These are phyloP conservation scores for Saposhnikovia divaricata DNA, from an alignment of 129 eudicot genomes.

Conservation along the genomic window DNA sequence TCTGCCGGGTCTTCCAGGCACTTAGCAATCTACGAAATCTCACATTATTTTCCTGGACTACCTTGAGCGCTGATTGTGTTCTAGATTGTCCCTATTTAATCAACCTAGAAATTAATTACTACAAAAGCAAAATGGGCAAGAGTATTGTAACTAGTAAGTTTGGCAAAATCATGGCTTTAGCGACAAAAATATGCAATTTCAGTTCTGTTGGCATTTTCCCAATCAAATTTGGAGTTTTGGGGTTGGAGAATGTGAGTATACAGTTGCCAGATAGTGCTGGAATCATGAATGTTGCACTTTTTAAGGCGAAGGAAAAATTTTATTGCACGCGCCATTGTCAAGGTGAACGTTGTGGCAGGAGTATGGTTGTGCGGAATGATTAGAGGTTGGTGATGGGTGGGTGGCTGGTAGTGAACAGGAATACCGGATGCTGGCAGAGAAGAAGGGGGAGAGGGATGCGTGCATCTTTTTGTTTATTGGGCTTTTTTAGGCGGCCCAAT, in stretches of 20 bases:
- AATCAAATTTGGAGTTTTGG: not conserved
- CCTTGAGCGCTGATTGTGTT: not conserved
- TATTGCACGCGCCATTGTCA: too few species aligned
- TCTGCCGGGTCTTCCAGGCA: not conserved
- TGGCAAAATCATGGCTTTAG: not conserved
- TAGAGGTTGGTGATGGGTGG: too few species aligned
- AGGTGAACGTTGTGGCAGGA: too few species aligned
- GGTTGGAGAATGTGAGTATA: not conserved
- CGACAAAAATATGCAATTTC: not conserved
- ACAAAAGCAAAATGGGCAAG: not conserved
- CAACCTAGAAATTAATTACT: not conserved
- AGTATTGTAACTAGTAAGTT: not conserved
- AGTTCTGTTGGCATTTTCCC: not conserved
- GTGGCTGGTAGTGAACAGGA: too few species aligned
- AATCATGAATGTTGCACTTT: too few species aligned
- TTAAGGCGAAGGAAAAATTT: not conserved
- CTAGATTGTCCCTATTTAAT: not conserved
- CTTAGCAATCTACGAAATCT: not conserved
- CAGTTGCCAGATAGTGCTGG: not conserved
- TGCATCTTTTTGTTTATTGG: too few species aligned
- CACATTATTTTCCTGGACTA: not conserved
- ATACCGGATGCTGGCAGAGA: too few species aligned
- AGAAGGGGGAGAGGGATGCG: too few species aligned
- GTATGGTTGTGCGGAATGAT: too few species aligned
- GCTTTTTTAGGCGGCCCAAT: too few species aligned